Base-by-base conservation (phyloP, 805 yeast species). In the Saccharomycopsis sp. region DNA sequence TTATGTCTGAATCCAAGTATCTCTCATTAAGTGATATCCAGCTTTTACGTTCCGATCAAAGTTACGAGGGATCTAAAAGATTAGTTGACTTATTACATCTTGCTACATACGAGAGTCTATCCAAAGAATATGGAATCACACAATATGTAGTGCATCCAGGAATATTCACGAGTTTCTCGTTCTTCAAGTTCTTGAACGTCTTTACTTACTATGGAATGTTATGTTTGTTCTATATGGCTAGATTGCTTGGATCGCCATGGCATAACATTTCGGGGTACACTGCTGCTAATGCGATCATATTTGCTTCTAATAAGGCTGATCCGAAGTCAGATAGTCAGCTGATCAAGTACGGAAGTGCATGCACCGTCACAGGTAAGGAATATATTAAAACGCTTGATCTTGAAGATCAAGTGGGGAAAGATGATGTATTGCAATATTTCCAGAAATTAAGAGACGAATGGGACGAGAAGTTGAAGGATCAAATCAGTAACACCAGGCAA, bases 61-160 rank as follows among this genome's bases (percentile, higher is more conserved):
- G 97, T 3, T 94, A 94, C 68, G 98, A 93, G 70, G 96, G 96
- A 9, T 90, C 97, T 1, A 94, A 94, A 68, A 77, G 96, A 67
- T 74, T 87, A 63, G 85, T 93, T 47, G 98, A 94, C 70, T 76
- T 92, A 57, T 72, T 91, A 49, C 98, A 93, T 71, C 70, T 81
- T 50, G 91, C 88, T 7, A 81, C 91, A 1, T 87, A 81, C 69
- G 69, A 79, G 59, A 64, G 73, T 19, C 72, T 89, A 49, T 12
- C 52, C 67, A 65, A 73, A 34, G 65, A 78, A 12, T 68, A 78
- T 55, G 87, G 85, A 1, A 80, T 93, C 54, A 76, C 74, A 54
- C 91, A 87, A 67, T 91, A 88, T 72, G 73, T 93, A 38, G 84
- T 88, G 3, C 97, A 94, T 61, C 99, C 99, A 0, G 99, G 99